Evolutionary conservation across 331 rosid species (phyloP), one percentile per base, ranked within the genome.

Genomic region (Stylosanthes scabra): DNA sequence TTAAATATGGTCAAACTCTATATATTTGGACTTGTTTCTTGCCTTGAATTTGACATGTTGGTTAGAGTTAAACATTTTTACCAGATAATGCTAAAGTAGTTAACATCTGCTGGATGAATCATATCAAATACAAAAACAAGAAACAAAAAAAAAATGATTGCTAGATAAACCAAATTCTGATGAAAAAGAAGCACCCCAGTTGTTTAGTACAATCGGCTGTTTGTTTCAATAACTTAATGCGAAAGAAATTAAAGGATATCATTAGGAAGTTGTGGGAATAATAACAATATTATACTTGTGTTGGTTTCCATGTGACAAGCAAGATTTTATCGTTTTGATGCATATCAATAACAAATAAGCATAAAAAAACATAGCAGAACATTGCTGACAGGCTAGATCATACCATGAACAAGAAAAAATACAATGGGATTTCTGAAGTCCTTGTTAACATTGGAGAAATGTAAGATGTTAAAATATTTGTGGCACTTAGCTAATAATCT

Each of bases 11-110:
- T 20, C 25, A 20, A 20, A 20, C 25, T 20, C 25, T 20, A 20
- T 20, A 20, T 20, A 20, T 20, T 20, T 0, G 1, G 25, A 20
- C 25, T 20, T 20, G 25, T 20, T 20, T 20, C 25, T 20, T 20
- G 25, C 77, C 40, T 72, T 49, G 70, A 37, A 52, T 61, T 37
- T 61, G 50, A 14, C 9, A 31, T 4, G 27, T 15, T 72, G 69
- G 6, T 60, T 46, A 20, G 25, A 20, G 25, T 20, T 20, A 31
- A 47, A 34, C 60, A 47, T 72, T 46, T n/a, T 47, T 71, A 47
- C 29, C 9, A 29, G 28, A 37, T 4, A 12, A 28, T 54, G 12
- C 13, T 44, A 42, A 44, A 70, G 15, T 8, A 25, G 45, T 59
- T 31, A 60, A 60, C 52, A 49, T 61, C 70, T 60, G 73, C 6